These are phyloP conservation scores for Russula lepida DNA, from an alignment of 768 basidiomycete genomes.

Conservation along the genomic window DNA sequence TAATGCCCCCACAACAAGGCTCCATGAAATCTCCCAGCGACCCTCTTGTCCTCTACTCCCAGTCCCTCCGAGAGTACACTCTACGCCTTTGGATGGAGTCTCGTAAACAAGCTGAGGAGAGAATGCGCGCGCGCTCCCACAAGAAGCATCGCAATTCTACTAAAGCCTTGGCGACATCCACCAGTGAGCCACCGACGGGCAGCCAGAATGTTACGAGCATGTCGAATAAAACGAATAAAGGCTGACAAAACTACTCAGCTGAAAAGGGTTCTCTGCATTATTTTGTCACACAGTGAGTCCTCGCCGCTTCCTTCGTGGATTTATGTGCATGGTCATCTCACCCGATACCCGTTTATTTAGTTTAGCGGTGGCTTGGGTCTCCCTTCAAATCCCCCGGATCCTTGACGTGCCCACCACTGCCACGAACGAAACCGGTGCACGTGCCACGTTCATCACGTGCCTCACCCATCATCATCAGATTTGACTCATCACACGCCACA, in stretches of 20 bases:
- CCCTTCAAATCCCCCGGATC: not conserved
- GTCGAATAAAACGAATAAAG: not conserved
- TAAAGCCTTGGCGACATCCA: not conserved
- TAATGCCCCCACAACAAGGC: not conserved
- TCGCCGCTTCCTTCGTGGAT: not conserved
- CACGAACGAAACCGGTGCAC: not conserved
- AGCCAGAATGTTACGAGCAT: not conserved
- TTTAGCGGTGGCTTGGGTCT: not conserved
- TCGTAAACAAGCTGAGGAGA: slow-evolving; percentile 47
- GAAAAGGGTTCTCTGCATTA: not conserved
- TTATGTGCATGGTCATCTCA: not conserved
- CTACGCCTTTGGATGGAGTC: slow-evolving; percentile 61
- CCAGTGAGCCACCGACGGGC: not conserved
- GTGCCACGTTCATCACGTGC: not conserved
- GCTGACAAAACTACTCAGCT: not conserved
- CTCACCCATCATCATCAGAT: not conserved
- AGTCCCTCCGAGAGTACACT: slow-evolving; percentile 59
- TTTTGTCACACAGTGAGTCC: not conserved
- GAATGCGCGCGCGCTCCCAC: slow-evolving; percentile 20
- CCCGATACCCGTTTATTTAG: not conserved
- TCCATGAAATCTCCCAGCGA: slow-evolving; percentile 1
- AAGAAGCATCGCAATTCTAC: slow-evolving; percentile 18
- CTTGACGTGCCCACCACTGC: not conserved
- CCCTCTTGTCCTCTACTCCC: slow-evolving; percentile 45
- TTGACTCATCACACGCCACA: too few relatives aligned